Evolutionary conservation across 2,329 filamentous ascomycete genomes (phyloP).

Genomic region (Alternaria incomplexa): DNA sequence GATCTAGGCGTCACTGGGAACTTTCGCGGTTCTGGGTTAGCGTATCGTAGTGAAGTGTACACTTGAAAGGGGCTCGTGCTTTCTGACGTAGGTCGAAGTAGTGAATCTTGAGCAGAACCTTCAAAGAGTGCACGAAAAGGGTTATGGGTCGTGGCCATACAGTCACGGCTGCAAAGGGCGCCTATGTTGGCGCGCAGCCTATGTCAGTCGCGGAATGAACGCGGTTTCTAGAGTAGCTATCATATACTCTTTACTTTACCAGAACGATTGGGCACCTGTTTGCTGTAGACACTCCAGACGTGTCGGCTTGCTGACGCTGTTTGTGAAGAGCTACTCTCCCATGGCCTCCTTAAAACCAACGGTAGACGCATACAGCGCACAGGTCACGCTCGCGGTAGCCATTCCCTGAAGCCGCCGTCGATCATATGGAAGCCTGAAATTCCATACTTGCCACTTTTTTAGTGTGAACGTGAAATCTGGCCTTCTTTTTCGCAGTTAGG

Average conservation of each 20-base stretch:
- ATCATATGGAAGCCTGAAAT: neutral
- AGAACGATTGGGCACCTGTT: fast-evolving
- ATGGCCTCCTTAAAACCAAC: neutral
- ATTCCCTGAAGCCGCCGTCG: neutral
- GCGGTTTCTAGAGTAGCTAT: neutral
- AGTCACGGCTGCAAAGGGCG: neutral
- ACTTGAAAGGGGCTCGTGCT: neutral
- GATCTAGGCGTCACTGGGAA: neutral
- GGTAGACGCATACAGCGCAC: neutral
- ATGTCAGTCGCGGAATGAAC: neutral
- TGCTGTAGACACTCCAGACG: neutral
- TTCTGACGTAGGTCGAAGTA: neutral
- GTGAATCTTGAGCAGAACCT: neutral
- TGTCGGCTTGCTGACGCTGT: neutral
- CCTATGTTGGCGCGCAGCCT: neutral
- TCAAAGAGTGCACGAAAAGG: neutral
- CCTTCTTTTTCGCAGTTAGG: neutral
- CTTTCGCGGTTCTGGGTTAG: neutral
- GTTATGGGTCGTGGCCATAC: neutral
- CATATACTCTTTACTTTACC: neutral
- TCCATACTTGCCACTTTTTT: neutral
- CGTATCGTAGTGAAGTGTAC: neutral
- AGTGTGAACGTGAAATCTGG: neutral
- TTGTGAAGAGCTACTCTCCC: neutral
- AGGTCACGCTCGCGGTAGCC: neutral